Evolutionary conservation across 2,329 filamentous ascomycete species (phyloP), one percentile per base, ranked within the genome.

Genomic region (Alternaria panax): DNA sequence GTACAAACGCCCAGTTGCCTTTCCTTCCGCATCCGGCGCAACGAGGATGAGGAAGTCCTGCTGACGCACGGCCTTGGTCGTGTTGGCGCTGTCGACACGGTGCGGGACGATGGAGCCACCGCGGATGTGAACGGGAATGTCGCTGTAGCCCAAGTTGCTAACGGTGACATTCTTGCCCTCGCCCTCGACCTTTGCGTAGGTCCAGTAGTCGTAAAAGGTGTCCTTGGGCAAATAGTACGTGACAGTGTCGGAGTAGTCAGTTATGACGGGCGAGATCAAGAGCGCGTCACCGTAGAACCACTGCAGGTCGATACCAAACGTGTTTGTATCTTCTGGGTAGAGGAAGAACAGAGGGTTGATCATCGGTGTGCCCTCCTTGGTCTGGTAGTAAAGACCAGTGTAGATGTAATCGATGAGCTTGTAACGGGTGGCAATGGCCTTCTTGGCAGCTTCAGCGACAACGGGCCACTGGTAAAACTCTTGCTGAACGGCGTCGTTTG

Each of bases 391-490:
- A 66, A 92, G 82, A 0, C 88, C 86, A 1, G 91, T 93, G 81
- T 94, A 93, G 60, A 92, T 83, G 79, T 93, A 93, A 70, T 93
- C 91, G 12, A 93, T 82, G n/a, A 93, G 81, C 30, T 86, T 84
- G 79, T 93, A 93, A n/a, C 91, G 85, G 47, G 88, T 87, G 28
- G 85, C 84, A 67, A 93, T 92, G 18, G 88, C 89, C 59, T 86
- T 88, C 55, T 84, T 85, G 0, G 90, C 90, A 0, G 89, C 88
- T 8, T 83, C 79, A 0, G 89, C 82, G 5, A 91, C 89, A 1
- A 81, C 77, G 0, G 82, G 79, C 88, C 89, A 93, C 45, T 81
- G 84, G 76, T 93, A 94, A 74, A 91, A 90, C 72, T 93, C 91
- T 71, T 93, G 91, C 3, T 76, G 74, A n/a, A 85, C 81, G 4